Evolutionary conservation across 768 basidiomycete species (phyloP).

Genomic region (Cyclocybe aegerita): DNA sequence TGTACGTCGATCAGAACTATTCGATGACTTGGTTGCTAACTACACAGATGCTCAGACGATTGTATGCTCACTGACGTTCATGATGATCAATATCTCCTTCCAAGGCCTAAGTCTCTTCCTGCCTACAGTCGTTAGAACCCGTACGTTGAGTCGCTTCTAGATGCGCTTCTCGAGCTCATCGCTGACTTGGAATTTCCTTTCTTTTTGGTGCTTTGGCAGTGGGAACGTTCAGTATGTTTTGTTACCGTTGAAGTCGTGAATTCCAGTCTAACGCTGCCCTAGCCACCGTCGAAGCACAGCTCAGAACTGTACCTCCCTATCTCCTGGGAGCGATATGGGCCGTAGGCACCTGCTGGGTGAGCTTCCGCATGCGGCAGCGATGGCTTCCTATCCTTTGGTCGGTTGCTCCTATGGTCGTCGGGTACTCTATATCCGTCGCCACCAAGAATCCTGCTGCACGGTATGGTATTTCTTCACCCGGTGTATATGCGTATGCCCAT

Average conservation of each 20-base stretch:
- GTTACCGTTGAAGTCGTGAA: not conserved
- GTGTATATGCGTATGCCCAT: constrained; percentile 2
- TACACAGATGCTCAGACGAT: constrained; percentile 18
- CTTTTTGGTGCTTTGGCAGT: constrained; percentile 36
- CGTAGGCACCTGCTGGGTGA: constrained; percentile 28
- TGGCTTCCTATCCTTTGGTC: constrained; percentile 30
- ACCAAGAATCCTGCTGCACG: constrained; percentile 36
- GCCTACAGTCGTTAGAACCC: constrained; percentile 41
- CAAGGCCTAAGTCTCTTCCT: constrained; percentile 40
- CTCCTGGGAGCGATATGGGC: constrained; percentile 38
- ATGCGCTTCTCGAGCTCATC: not conserved
- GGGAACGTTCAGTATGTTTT: constrained; percentile 30
- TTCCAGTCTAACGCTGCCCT: not conserved
- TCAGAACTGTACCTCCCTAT: constrained; percentile 45
- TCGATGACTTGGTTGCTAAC: constrained; percentile 4
- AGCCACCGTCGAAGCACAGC: constrained; percentile 42
- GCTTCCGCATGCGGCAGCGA: constrained; percentile 30
- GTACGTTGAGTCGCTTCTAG: constrained; percentile 22
- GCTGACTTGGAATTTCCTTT: not conserved
- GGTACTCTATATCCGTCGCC: constrained; percentile 39
- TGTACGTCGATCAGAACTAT: constrained; percentile 16
- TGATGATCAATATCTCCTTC: constrained; percentile 37
- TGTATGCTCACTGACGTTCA: constrained; percentile 24
- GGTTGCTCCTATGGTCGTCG: constrained; percentile 32
- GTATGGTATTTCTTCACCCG: constrained; percentile 3